phyloP scores from a whole-genome alignment of 2,329 filamentous ascomycete species.

The Penicillium expansum region DNA sequence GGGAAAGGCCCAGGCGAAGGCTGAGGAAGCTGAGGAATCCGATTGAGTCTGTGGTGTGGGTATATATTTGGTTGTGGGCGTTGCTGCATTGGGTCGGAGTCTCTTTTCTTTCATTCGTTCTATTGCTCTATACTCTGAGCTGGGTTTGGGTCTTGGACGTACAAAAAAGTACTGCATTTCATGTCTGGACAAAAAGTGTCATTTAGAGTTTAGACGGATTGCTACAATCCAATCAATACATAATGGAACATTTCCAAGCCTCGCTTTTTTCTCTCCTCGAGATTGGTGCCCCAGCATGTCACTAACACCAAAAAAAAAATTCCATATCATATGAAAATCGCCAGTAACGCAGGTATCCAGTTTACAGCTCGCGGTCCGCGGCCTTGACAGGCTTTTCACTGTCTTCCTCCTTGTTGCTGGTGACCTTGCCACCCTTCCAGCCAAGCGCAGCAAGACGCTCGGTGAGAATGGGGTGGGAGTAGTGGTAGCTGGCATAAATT shows the following conservation, averaged over 20 bases:
- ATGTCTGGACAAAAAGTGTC: constrained; percentile 21
- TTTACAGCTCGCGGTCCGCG: constrained; percentile 71
- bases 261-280: constrained; percentile 1
- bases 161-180: constrained; percentile 15
- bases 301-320: neutral
- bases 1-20: constrained; percentile 35
- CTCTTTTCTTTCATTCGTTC: constrained; percentile 12
- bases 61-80: constrained; percentile 21
- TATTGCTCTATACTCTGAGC: constrained; percentile 9
- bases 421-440: constrained; percentile 65
- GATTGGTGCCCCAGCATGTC: neutral
- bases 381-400: constrained; percentile 64
- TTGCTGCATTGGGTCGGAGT: constrained; percentile 30
- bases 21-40: constrained; percentile 26
- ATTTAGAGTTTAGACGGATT: constrained; percentile 9
- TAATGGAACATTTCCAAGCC: constrained; percentile 6
- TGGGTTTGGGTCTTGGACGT: constrained; percentile 6
- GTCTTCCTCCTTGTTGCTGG: constrained; percentile 51
- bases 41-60: constrained; percentile 17
- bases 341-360: neutral
- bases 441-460: constrained; percentile 88
- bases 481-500: constrained; percentile 98
- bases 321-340: neutral
- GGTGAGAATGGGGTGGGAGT: constrained; percentile 92
- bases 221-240: constrained; percentile 12